Percentiles rank a stretch among this genome's conserved stretches.
These are phyloP conservation scores for Pseudopyricularia cyperi DNA, from an alignment of 2,329 filamentous ascomycete species.

Conservation along the genomic window DNA sequence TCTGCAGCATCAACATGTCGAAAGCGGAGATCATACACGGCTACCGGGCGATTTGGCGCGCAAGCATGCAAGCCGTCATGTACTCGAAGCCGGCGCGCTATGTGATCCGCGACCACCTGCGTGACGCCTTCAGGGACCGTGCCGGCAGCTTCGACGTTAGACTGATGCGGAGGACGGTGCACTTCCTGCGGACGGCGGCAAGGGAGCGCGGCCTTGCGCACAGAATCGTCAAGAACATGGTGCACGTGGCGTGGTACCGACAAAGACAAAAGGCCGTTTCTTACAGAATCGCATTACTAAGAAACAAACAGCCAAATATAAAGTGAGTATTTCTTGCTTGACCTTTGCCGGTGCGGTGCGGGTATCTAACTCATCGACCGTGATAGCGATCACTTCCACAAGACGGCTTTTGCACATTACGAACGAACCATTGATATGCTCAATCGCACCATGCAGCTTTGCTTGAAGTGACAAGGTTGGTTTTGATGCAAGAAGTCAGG, in stretches of 20 bases:
- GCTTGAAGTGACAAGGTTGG: slow-evolving; percentile 31
- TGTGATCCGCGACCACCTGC: slow-evolving; percentile 44
- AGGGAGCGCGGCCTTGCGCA: slow-evolving; percentile 56
- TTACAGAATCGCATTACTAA: neutral
- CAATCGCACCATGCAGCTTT: slow-evolving; percentile 59
- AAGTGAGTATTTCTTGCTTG: neutral
- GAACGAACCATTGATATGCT: slow-evolving; percentile 60
- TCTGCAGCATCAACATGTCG: slow-evolving; percentile 13
- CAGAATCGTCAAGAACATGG: slow-evolving; percentile 54
- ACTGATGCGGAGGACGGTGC: slow-evolving; percentile 50
- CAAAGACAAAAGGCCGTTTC: slow-evolving; percentile 1
- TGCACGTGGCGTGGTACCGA: slow-evolving; percentile 34
- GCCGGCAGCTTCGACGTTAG: slow-evolving; percentile 29
- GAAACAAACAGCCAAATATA: neutral
- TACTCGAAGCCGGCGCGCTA: slow-evolving; percentile 57
- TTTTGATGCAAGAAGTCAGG: neutral
- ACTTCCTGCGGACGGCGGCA: slow-evolving; percentile 56
- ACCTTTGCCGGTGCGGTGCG: too few relatives aligned
- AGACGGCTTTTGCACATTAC: slow-evolving; percentile 43
- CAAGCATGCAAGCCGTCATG: slow-evolving; percentile 55
- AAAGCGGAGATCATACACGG: slow-evolving; percentile 40
- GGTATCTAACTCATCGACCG: too few relatives aligned
- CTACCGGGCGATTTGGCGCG: slow-evolving; percentile 59
- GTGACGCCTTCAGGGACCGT: slow-evolving; percentile 39
- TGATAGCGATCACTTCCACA: slow-evolving; percentile 6